Evolutionary conservation across 148 eudicot genomes (phyloP).

Genomic region (Vaccinium darrowii): DNA sequence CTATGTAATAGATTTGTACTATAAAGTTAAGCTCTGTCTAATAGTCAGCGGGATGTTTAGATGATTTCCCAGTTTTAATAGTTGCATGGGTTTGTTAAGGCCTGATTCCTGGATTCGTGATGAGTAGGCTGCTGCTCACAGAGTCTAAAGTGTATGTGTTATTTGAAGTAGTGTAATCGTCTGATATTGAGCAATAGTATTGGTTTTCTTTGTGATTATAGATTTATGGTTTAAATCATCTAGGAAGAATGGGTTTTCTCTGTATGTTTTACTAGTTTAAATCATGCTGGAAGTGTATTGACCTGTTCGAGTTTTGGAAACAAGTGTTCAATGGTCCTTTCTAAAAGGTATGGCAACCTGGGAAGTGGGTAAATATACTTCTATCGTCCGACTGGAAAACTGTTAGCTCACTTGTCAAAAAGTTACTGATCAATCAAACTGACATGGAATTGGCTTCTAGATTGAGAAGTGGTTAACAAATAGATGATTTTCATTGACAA

Average conservation of each 20-base stretch:
- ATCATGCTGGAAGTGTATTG: not conserved
- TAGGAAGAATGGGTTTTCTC: not conserved
- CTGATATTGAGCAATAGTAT: not conserved
- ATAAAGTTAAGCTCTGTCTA: not conserved
- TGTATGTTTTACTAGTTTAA: not conserved
- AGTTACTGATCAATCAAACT: not conserved
- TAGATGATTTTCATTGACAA: not conserved
- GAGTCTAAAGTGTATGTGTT: not conserved
- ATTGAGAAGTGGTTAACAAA: not conserved
- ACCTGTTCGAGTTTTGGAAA: not conserved
- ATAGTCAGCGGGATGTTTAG: not conserved
- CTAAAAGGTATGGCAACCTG: not conserved
- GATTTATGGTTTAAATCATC: not conserved
- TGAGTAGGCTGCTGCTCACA: not conserved
- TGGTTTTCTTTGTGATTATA: not conserved
- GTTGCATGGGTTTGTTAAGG: not conserved
- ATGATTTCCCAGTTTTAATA: not conserved
- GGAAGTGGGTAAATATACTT: not conserved
- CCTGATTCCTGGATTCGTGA: not conserved
- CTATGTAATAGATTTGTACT: not conserved
- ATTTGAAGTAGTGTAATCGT: not conserved
- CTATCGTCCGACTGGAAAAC: not conserved
- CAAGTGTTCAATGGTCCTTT: not conserved
- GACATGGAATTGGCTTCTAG: not conserved
- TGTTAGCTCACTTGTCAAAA: not conserved